Base-by-base conservation (phyloP, 2,329 filamentous ascomycete genomes). In the Elsinoe arachidis region DNA sequence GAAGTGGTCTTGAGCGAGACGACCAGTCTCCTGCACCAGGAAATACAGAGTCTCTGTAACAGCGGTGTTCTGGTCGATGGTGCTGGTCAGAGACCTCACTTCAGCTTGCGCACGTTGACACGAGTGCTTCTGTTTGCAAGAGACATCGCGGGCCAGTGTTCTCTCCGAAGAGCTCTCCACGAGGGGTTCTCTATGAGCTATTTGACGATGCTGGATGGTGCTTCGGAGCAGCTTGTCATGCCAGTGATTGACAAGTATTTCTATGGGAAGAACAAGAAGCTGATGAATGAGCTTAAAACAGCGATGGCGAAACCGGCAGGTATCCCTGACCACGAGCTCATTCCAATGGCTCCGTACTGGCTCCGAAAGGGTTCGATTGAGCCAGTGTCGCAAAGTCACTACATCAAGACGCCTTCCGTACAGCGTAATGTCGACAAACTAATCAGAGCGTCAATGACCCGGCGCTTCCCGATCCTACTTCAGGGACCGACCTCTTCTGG, bases 101-200 rank as follows among this genome's bases (percentile, higher is more conserved):
- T 96, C 76, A 97, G 92, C 76, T 81, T 99, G 58, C 84, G 93
- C 68, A 99, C 93, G 0, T 75, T 99, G 47, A 96, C 95, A 17
- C 83, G 95, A 57, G 90, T 93, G 1, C 74, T 99, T 55, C 87
- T 85, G 37, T 99, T 96, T 69, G 90, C 92, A 15, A 84, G 85
- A 62, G 87, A 91, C 55, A 91, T 96, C 61, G 82, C 88, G 0
- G 84, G 90, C 0, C 80, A 87, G 3, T 96, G 96, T 71, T 90
- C 88, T 11, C 75, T 97, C 41, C 84, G 93, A 21, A 78, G 95
- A 66, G 88, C 92, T 10, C 76, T 97, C 1, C 96, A 88, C 61
- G 93, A 99, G 75, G 95, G 93, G 0, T 97, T 97, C 68, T 90
- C 89, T 14, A 99, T 99, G 95, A 93, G 91, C 52, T 99, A 99